Conservation (phyloP, 768 basidiomycete species). For the Tylopilus plumbeoviolaceoides region DNA sequence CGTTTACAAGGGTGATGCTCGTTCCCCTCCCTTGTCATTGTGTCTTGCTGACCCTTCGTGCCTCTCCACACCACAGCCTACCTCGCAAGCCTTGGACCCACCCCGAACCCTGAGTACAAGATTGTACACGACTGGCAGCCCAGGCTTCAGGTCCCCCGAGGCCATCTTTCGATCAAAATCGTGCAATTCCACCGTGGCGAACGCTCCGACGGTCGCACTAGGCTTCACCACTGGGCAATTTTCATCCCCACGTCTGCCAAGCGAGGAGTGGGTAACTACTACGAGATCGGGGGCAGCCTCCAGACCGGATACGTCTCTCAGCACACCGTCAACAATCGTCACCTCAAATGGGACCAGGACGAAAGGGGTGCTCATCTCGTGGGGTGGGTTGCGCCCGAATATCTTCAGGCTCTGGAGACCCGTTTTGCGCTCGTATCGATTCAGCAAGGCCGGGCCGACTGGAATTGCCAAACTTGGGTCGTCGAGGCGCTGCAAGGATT, state of each 20-base stretch:
- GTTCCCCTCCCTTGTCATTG: too few relatives aligned
- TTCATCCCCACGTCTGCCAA: conserved; percentile 17
- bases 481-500: conserved; percentile 16
- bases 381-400: conserved; percentile 6
- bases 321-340: conserved; percentile 13
- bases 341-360: conserved; percentile 8
- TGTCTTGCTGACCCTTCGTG: background rate
- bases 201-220: background rate
- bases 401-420: conserved; percentile 4
- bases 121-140: conserved; percentile 4
- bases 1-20: background rate
- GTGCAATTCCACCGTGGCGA: conserved; percentile 13
- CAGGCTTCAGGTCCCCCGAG: conserved; percentile 6
- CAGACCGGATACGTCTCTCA: conserved; percentile 12
- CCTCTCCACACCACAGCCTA: background rate
- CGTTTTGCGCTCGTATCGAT: conserved; percentile 12
- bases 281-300: conserved; percentile 13
- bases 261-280: conserved; percentile 20
- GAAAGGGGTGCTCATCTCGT: conserved; percentile 13
- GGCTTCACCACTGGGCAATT: conserved; percentile 19
- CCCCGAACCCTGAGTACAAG: conserved; percentile 1
- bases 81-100: conserved; percentile 3
- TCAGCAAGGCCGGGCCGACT: conserved; percentile 7
- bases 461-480: conserved; percentile 22
- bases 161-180: conserved; percentile 15